Conservation (phyloP, 208 protist genomes). For the Kentomonas sorsogonicus region DNA sequence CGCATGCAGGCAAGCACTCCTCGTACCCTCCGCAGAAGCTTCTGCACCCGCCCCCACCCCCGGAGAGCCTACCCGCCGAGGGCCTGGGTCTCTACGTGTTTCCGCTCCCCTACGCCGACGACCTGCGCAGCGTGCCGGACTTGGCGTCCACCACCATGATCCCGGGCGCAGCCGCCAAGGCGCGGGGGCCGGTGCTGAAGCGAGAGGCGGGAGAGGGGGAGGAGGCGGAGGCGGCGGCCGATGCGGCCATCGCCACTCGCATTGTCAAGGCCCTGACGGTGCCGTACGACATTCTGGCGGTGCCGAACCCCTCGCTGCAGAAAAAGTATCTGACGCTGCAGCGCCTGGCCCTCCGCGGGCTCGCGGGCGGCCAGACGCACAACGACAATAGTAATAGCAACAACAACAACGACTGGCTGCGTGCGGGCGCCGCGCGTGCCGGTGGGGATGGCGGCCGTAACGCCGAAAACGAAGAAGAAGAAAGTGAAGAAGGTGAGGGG, state of each 20-base stretch:
- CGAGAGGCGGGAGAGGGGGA: constrained; percentile 2
- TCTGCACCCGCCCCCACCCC: not conserved
- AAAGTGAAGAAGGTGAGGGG: constrained; percentile 6
- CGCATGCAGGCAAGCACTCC: not conserved
- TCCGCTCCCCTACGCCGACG: constrained; percentile 79
- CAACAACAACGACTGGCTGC: no score
- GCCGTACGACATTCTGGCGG: constrained; percentile 40
- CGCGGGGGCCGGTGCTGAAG: constrained; percentile 7
- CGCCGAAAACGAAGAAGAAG: not conserved
- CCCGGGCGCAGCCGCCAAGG: no score
- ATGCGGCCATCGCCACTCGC: constrained; percentile 24
- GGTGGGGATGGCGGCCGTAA: not conserved
- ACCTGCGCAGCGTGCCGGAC: constrained; percentile 40
- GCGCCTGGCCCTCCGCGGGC: constrained; percentile 25
- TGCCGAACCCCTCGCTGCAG: constrained; percentile 77
- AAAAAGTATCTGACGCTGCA: constrained; percentile 46
- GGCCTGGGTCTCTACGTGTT: constrained; percentile 80
- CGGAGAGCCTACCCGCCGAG: constrained; percentile 24
- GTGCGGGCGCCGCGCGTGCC: not conserved
- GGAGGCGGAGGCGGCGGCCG: constrained; percentile 5
- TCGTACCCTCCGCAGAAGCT: no score
- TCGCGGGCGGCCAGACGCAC: not conserved
- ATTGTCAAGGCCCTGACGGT: constrained; percentile 52
- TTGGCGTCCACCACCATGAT: constrained; percentile 13
- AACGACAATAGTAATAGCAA: not conserved